phyloP scores from a whole-genome alignment of 2,329 filamentous ascomycete species.

The Aspergillus luchuensis region DNA sequence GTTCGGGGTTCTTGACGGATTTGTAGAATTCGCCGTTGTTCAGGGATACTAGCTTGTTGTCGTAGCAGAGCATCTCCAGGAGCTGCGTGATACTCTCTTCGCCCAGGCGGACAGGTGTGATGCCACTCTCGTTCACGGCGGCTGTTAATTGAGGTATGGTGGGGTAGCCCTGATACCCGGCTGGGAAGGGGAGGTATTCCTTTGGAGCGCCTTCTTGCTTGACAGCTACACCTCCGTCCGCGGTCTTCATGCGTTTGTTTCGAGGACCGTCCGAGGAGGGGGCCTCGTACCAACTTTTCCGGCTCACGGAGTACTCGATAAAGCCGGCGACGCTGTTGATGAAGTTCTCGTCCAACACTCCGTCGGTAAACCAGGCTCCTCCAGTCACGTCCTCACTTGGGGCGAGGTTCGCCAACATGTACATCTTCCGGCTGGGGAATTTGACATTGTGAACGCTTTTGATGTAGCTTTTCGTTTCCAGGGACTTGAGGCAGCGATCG shows the following conservation, averaged over 20 bases:
- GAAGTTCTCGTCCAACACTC: slow-evolving; percentile 84
- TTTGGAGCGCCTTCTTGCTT: slow-evolving; percentile 33
- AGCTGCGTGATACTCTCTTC: slow-evolving; percentile 81
- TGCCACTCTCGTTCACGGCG: slow-evolving; percentile 67
- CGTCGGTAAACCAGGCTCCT: slow-evolving; percentile 91
- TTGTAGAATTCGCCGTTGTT: slow-evolving; percentile 55
- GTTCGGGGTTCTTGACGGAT: slow-evolving; percentile 44
- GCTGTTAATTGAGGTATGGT: slow-evolving; percentile 76
- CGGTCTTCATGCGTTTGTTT: slow-evolving; percentile 46
- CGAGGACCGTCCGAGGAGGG: slow-evolving; percentile 38
- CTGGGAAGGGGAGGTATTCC: slow-evolving; percentile 54
- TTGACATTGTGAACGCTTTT: slow-evolving; percentile 90
- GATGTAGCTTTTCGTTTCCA: slow-evolving; percentile 80
- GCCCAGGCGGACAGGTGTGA: slow-evolving; percentile 69
- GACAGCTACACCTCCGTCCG: slow-evolving; percentile 34
- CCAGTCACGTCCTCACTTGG: slow-evolving; percentile 90
- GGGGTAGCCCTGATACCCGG: slow-evolving; percentile 76
- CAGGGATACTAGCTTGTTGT: slow-evolving; percentile 73
- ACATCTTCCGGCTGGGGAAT: slow-evolving; percentile 89
- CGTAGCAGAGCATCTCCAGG: slow-evolving; percentile 84
- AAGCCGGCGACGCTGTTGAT: slow-evolving; percentile 74
- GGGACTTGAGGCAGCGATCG: slow-evolving; percentile 77
- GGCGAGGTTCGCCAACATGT: slow-evolving; percentile 82
- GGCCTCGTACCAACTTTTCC: slow-evolving; percentile 68
- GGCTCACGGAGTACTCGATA: slow-evolving; percentile 72